Conservation (phyloP, 2,329 filamentous ascomycete genomes). For the Phaeosphaeria sp. region DNA sequence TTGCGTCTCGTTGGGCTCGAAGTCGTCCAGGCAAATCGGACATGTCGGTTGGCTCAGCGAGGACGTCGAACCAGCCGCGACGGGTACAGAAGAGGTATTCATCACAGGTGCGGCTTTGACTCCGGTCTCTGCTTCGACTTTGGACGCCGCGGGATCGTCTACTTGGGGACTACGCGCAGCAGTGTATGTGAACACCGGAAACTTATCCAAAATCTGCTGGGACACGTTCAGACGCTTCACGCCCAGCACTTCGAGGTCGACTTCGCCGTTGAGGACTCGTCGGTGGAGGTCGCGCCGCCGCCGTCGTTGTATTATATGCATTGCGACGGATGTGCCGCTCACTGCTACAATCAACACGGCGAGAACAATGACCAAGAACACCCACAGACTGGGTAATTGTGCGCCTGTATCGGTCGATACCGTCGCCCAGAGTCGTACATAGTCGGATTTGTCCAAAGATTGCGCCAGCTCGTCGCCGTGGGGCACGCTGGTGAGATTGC, state of each 20-base stretch:
- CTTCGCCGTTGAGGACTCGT: slow-evolving; percentile 77
- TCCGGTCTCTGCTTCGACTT: slow-evolving; percentile 22
- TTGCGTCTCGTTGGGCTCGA: slow-evolving; percentile 70
- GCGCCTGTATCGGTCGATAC: slow-evolving; percentile 60
- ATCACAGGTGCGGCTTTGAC: slow-evolving; percentile 16
- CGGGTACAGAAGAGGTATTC: slow-evolving; percentile 28
- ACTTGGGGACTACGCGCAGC: not conserved
- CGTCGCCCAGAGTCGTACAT: slow-evolving; percentile 59
- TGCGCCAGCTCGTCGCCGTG: slow-evolving; percentile 47
- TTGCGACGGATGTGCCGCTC: slow-evolving; percentile 69
- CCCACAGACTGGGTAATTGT: slow-evolving; percentile 78
- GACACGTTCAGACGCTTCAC: slow-evolving; percentile 85
- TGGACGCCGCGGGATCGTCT: slow-evolving; percentile 3
- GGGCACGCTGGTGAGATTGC: slow-evolving; percentile 65
- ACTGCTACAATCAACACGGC: slow-evolving; percentile 75
- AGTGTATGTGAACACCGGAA: slow-evolving; percentile 81
- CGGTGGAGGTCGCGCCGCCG: slow-evolving; percentile 72
- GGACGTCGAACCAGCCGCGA: slow-evolving; percentile 11
- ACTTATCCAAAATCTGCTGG: slow-evolving; percentile 69
- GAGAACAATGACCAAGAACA: slow-evolving; percentile 74
- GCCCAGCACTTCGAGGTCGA: slow-evolving; percentile 85
- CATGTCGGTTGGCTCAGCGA: slow-evolving; percentile 77
- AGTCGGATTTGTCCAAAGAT: slow-evolving; percentile 51
- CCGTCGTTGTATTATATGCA: slow-evolving; percentile 78
- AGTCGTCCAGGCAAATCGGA: slow-evolving; percentile 88